These are phyloP conservation scores for Beverwykella pulmonaria DNA, from an alignment of 495 filamentous ascomycete species.

Conservation along the genomic window DNA sequence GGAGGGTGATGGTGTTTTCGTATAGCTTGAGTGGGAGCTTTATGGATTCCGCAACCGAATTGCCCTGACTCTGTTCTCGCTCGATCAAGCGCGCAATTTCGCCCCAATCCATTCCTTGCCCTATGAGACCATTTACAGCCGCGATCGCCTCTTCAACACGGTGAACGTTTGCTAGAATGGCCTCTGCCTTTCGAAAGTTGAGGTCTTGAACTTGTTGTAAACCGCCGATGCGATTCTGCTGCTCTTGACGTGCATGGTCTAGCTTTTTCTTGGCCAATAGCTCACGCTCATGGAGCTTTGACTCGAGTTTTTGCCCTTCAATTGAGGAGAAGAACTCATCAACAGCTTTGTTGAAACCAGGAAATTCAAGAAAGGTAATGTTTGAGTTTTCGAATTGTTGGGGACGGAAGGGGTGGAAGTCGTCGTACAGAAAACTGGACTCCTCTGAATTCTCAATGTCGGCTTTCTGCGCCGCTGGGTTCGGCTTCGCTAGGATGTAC, in stretches of 20 bases:
- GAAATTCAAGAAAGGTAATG: slow-evolving; percentile 69
- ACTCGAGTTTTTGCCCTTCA: slow-evolving; percentile 90
- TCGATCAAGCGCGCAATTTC: slow-evolving; percentile 87
- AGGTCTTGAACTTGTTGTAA: slow-evolving; percentile 76
- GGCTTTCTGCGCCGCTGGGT: slow-evolving; percentile 33
- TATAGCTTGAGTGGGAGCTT: slow-evolving; percentile 84
- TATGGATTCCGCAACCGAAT: slow-evolving; percentile 85
- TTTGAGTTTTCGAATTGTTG: slow-evolving; percentile 72
- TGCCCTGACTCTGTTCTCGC: slow-evolving; percentile 75
- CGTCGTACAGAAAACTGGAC: slow-evolving; percentile 73
- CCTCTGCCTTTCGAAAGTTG: slow-evolving; percentile 84
- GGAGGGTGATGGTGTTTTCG: slow-evolving; percentile 83
- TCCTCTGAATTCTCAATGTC: slow-evolving; percentile 35
- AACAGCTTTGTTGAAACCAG: slow-evolving; percentile 87
- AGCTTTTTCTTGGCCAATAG: slow-evolving; percentile 78
- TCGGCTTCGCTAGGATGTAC: slow-evolving; percentile 83
- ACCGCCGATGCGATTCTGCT: slow-evolving; percentile 78
- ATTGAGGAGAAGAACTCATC: slow-evolving; percentile 97
- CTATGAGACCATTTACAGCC: slow-evolving; percentile 84
- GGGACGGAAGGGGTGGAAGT: slow-evolving; percentile 93
- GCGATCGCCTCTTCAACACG: slow-evolving; percentile 89
- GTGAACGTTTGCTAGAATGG: slow-evolving; percentile 85
- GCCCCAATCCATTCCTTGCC: slow-evolving; percentile 96
- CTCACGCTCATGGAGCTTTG: slow-evolving; percentile 77
- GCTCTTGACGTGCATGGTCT: slow-evolving; percentile 77